phyloP scores from a whole-genome alignment of 1,139 yeast genomes.

The Diutina neorugosa region DNA sequence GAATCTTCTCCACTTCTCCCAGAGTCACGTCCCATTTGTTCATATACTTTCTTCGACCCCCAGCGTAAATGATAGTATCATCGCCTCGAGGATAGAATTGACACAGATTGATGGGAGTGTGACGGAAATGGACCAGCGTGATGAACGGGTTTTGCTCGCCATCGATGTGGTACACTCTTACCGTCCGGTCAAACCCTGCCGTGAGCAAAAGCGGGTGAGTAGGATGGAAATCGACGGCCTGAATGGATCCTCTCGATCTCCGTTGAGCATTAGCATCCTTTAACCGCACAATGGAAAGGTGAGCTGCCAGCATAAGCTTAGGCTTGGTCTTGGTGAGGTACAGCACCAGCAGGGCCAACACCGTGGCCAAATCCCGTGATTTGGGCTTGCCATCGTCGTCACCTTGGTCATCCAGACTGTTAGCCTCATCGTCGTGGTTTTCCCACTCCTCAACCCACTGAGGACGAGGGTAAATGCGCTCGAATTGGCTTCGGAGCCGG shows the following conservation, averaged over 20 bases:
- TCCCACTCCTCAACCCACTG: conserved; percentile 47
- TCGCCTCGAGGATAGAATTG: conserved; percentile 38
- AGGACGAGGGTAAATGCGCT: conserved; percentile 80
- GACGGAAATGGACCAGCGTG: conserved; percentile 66
- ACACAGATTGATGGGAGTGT: conserved; percentile 73
- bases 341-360: conserved; percentile 35
- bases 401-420: conserved; percentile 11
- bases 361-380: conserved; percentile 33
- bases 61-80: conserved; percentile 51
- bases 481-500: conserved; percentile 75
- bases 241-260: conserved; percentile 67
- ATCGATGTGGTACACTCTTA: conserved; percentile 81
- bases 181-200: conserved; percentile 85
- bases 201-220: conserved; percentile 74
- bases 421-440: conserved; percentile 12
- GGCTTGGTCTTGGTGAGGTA: conserved; percentile 28
- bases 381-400: conserved; percentile 15
- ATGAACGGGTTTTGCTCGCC: conserved; percentile 79
- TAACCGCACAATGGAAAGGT: conserved; percentile 63
- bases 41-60: conserved; percentile 87
- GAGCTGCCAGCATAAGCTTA: conserved; percentile 58
- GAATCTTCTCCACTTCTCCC: conserved; percentile 72
- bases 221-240: conserved; percentile 75
- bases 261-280: conserved; percentile 75
- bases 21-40: conserved; percentile 78